Conservation (phyloP, 257 asterid genomes). For the Cinchona pubescens region DNA sequence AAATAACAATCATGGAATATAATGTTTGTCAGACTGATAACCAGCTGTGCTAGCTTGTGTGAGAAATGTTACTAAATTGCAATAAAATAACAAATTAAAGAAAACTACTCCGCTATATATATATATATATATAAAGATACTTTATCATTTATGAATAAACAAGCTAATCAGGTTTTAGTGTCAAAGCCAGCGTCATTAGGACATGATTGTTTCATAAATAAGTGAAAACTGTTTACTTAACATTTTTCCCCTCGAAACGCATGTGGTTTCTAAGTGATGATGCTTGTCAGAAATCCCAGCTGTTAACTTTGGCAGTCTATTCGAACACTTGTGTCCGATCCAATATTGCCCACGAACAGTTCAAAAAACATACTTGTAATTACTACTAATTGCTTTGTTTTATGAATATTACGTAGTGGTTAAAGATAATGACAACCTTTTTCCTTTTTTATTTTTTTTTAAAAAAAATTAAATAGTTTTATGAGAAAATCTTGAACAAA, state of each 20-base stretch:
- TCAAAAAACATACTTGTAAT: neutral
- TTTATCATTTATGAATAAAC: no score
- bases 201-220: neutral
- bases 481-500: neutral
- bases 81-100: neutral
- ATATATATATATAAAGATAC: no score
- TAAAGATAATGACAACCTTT: neutral
- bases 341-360: neutral
- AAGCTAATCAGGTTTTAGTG: neutral
- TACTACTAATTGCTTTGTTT: neutral
- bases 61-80: neutral
- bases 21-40: conserved; percentile 21
- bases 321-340: neutral
- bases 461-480: neutral
- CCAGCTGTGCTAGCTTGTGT: conserved; percentile 9
- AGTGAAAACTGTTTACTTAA: neutral
- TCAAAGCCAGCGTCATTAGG: neutral
- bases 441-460: neutral
- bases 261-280: conserved; percentile 10
- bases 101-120: neutral
- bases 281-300: conserved; percentile 8
- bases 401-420: no score
- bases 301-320: neutral
- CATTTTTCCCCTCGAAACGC: neutral
- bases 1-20: conserved; percentile 3